Conservation (phyloP, 768 basidiomycete species). For the Russula dissimulans region DNA sequence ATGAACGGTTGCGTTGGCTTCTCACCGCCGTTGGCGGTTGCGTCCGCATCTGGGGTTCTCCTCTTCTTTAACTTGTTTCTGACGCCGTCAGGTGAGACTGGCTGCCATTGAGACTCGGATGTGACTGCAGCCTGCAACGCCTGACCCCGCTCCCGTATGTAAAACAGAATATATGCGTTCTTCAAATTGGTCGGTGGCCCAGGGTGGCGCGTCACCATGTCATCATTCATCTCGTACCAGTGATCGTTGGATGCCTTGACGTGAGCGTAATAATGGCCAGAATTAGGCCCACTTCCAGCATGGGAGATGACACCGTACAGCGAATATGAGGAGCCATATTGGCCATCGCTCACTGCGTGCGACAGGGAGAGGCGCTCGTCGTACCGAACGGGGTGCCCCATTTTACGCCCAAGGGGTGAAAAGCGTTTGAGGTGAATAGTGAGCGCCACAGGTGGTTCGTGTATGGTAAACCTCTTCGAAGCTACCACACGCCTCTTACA, state of each 20-base stretch:
- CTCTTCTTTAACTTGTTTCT: constrained; percentile 37
- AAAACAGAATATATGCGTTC: constrained; percentile 91
- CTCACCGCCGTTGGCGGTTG: constrained; percentile 38
- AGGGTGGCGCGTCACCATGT: constrained; percentile 42
- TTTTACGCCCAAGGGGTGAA: constrained; percentile 82
- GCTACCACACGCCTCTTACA: constrained; percentile 90
- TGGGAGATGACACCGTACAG: constrained; percentile 91
- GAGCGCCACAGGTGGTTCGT: constrained; percentile 79
- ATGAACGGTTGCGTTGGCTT: constrained; percentile 47
- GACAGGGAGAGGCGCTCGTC: constrained; percentile 63
- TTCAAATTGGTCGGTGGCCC: constrained; percentile 49
- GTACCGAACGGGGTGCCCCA: constrained; percentile 69
- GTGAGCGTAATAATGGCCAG: constrained; percentile 89
- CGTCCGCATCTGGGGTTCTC: constrained; percentile 38
- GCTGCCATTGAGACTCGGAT: constrained; percentile 14
- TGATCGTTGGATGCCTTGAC: constrained; percentile 58
- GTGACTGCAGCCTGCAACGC: constrained; percentile 55
- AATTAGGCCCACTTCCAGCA: constrained; percentile 86
- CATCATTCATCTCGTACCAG: constrained; percentile 97
- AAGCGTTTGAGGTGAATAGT: constrained; percentile 96
- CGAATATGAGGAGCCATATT: constrained; percentile 70
- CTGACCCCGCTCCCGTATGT: constrained; percentile 74
- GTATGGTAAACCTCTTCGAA: constrained; percentile 81
- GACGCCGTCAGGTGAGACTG: constrained; percentile 27
- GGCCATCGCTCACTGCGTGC: constrained; percentile 75